Conservation (phyloP, 345 rosid species). For the Crucihimalaya himalaica region DNA sequence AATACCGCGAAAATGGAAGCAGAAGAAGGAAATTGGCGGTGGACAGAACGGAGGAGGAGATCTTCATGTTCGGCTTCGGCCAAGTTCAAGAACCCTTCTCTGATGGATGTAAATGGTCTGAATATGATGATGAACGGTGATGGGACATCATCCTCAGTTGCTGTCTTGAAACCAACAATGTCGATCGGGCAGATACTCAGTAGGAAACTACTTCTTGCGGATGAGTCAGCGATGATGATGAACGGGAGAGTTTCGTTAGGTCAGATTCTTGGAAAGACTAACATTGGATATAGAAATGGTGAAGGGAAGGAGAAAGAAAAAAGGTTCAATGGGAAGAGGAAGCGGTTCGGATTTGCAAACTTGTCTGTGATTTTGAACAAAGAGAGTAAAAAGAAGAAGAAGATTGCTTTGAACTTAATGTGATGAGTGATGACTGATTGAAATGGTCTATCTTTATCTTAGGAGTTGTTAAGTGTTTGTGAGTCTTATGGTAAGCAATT, state of each 20-base stretch:
- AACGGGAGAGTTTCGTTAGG: constrained; percentile 71
- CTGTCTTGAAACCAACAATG: constrained; percentile 64
- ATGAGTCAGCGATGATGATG: constrained; percentile 51
- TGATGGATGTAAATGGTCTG: constrained; percentile 37
- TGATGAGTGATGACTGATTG: constrained; percentile 27
- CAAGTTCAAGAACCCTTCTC: constrained; percentile 55
- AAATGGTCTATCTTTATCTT: not conserved
- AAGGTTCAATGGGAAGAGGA: constrained; percentile 62
- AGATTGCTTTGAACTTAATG: constrained; percentile 49
- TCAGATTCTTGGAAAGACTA: constrained; percentile 71
- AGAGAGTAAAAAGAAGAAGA: constrained; percentile 65
- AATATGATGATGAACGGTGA: constrained; percentile 28
- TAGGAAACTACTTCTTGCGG: constrained; percentile 74
- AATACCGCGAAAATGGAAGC: constrained; percentile 67
- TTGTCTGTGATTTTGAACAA: constrained; percentile 69
- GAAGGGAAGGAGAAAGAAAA: constrained; percentile 20
- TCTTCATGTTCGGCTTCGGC: constrained; percentile 49
- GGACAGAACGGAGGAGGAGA: constrained; percentile 45
- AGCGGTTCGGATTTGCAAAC: constrained; percentile 70
- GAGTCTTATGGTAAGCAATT: not conserved
- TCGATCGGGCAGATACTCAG: constrained; percentile 93
- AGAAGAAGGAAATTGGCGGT: constrained; percentile 58
- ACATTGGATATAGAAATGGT: constrained; percentile 21
- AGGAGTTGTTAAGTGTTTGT: constrained; percentile 13
- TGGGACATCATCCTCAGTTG: constrained; percentile 39